Evolutionary conservation across 1,139 yeast genomes (phyloP), one percentile per base, ranked within the genome.

Genomic region (Taphrina populina): DNA sequence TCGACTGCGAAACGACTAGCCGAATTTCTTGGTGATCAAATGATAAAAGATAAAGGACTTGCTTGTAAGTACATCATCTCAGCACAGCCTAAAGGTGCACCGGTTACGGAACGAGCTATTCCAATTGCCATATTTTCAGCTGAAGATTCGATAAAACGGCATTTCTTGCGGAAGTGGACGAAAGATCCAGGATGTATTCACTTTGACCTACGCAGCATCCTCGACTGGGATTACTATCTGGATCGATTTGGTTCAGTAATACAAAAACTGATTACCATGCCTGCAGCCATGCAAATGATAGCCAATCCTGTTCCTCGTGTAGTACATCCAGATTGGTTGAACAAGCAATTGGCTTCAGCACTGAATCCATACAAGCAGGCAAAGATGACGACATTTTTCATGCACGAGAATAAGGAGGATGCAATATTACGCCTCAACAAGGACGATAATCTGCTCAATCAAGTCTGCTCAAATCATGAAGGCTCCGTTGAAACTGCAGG

Each of bases 71-170:
- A 88, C 70, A 84, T 94, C 70, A 90, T 94, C 62, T 84, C 96
- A 61, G 81, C 83, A 43, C 82, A 80, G 63, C 98, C 99, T 1
- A 66, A 76, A 24, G 85, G 84, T 45, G 84, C 95, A 1, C 96
- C 98, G 0, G 94, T 92, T 26, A 88, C 98, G 0, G 98, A 92
- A 66, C 77, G 99, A 62, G 98, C 99, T 0, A 77, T 94, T 51
- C 99, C 99, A 0, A 95, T 94, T 5, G 94, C 96, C 0, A 90
- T 94, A 24, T 94, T 94, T 67, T 84, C 96, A 0, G 84, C 96
- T 0, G 95, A 88, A 58, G 68, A 76, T 15, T 66, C 73, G 5
- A 79, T 80, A 35, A 82, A 82, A 64, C 70, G 79, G 52, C 76
- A 76, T 43, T 94, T 80, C 65, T 71, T 94, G 65, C 79, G 88